phyloP scores from a whole-genome alignment of 2,329 filamentous ascomycete species.

The Claviceps pazoutovae region DNA sequence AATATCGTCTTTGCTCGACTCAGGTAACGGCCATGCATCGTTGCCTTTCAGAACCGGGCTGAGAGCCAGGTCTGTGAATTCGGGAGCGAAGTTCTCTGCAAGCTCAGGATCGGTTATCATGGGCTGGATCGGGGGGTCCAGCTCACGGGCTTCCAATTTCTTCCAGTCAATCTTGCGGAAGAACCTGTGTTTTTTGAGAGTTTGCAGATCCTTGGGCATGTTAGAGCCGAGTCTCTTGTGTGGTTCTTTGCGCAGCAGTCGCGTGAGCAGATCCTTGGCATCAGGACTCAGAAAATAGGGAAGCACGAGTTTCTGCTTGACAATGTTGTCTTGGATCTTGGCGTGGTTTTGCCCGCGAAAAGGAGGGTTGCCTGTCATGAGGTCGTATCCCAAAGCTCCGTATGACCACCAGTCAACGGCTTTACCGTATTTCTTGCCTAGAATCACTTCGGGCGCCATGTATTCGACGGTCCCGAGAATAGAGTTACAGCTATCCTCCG shows the following conservation, averaged over 20 bases:
- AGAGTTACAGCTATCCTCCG: conserved; percentile 57
- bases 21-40: conserved; percentile 26
- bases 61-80: conserved; percentile 77
- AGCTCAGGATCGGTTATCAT: conserved; percentile 91
- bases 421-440: conserved; percentile 79
- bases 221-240: conserved; percentile 75
- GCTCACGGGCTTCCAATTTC: conserved; percentile 64
- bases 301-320: conserved; percentile 77
- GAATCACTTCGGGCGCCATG: conserved; percentile 94
- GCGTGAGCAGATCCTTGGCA: conserved; percentile 83
- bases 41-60: conserved; percentile 49
- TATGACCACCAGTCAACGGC: conserved; percentile 99
- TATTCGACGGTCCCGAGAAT: conserved; percentile 94
- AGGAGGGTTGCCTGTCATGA: conserved; percentile 83
- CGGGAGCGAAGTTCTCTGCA: conserved; percentile 88
- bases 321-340: conserved; percentile 91
- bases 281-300: conserved; percentile 87
- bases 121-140: conserved; percentile 81
- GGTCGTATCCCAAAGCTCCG: conserved; percentile 79
- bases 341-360: conserved; percentile 84
- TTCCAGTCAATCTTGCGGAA: conserved; percentile 96
- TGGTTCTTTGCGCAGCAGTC: conserved; percentile 84
- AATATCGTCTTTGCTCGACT: conserved; percentile 34
- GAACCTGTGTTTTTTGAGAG: conserved; percentile 86
- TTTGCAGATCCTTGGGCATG: conserved; percentile 76